These are phyloP conservation scores for Linanthus parryae DNA, from an alignment of 148 eudicot species.

Conservation along the genomic window DNA sequence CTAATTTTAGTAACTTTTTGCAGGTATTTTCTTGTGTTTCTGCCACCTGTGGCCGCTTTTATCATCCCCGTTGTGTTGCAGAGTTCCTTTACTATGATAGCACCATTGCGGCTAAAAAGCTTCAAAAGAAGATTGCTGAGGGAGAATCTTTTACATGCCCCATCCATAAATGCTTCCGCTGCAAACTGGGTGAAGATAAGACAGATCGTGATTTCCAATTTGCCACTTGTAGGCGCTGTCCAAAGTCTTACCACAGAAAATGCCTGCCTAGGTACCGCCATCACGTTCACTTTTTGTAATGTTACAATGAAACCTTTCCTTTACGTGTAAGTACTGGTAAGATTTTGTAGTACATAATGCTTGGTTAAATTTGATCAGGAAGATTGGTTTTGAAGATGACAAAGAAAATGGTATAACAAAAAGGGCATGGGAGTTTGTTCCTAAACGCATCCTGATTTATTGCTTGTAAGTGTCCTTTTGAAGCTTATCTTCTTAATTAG, in stretches of 20 bases:
- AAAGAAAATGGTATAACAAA: conserved; percentile 33
- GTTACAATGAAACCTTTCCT: too few relatives aligned
- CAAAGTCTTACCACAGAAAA: conserved; percentile 79
- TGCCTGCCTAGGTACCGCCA: conserved; percentile 75
- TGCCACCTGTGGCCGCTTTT: conserved; percentile 91
- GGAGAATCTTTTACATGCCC: conserved; percentile 86
- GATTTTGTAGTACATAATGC: conserved; percentile 2
- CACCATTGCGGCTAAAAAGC: conserved; percentile 42
- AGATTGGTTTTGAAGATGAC: conserved; percentile 51
- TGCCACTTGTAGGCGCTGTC: conserved; percentile 96
- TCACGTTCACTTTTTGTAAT: too few relatives aligned
- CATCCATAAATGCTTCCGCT: conserved; percentile 54
- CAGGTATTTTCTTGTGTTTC: conserved; percentile 88
- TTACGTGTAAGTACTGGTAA: too few relatives aligned
- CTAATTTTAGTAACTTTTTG: too few relatives aligned
- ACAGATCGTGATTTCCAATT: conserved; percentile 45
- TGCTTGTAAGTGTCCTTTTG: conserved; percentile 75
- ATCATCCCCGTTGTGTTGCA: conserved; percentile 86
- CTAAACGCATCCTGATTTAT: conserved; percentile 75
- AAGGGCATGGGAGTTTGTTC: conserved; percentile 92
- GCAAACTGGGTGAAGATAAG: conserved; percentile 58
- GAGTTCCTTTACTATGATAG: conserved; percentile 40
- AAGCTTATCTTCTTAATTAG: too few relatives aligned
- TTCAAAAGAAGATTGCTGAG: conserved; percentile 45
- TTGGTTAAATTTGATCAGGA: conserved; percentile 35